Evolutionary conservation across 352 stramenopile species (phyloP), one percentile per base, ranked within the genome.

Genomic region (Pythium myriotylum): DNA sequence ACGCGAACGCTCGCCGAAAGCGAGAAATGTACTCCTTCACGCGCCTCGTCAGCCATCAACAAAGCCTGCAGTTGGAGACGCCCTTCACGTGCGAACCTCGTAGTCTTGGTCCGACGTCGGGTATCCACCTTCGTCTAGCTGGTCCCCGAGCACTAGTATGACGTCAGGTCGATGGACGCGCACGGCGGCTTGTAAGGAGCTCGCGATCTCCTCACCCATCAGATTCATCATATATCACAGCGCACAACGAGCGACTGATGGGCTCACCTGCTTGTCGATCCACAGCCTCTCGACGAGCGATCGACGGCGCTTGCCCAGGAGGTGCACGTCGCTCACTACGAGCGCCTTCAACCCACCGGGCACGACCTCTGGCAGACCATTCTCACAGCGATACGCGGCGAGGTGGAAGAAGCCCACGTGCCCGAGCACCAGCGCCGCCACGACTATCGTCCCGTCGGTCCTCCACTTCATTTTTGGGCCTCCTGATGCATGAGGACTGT

Each of bases 241-340:
- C 29, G 29, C 29, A 35, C 5, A 35, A 5, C 10, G 29, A 10
- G 29, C 29, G 29, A 35, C 10, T 35, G 29, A 35, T 40, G 37
- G 6, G 9, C 19, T 42, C 22, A 79, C 73, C 45, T 94, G 85
- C 81, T 73, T 89, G 60, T 94, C 85, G 42, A 88, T 78, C 85
- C 85, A 94, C 5, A 74, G 32, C 26, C 81, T 78, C 62, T 91
- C 79, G 23, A 86, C 61, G 53, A 61, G 72, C 17, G 67, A 73
- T 16, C 85, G 81, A 4, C 81, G 68, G 4, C 85, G 70, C 41
- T 90, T 87, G 55, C 85, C 85, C 17, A 94, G 68, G 39, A 94
- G 39, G 58, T 94, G 85, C 4, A 92, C 70, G 62, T 94, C 85
- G 65, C 75, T 84, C 51, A 91, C 69, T 6, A 91, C 67, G 24